These are phyloP conservation scores for Lachnellula hyalina DNA, from an alignment of 2,329 filamentous ascomycete genomes.

Conservation along the genomic window DNA sequence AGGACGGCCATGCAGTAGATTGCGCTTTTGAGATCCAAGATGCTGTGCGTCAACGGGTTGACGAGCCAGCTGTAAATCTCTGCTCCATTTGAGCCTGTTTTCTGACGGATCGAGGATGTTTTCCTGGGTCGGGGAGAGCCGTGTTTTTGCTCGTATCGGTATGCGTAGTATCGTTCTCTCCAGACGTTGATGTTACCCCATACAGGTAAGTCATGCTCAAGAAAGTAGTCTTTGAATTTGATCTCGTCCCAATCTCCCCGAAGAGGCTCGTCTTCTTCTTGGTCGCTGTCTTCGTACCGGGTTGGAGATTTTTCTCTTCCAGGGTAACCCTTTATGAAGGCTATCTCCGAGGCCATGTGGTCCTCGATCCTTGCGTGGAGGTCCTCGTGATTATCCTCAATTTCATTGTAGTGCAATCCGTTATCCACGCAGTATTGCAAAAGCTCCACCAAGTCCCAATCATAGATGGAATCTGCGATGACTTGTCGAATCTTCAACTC, in stretches of 20 bases:
- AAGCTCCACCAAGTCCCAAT: neutral
- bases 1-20: conserved; percentile 2
- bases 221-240: neutral
- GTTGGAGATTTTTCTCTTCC: neutral
- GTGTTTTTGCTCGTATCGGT: neutral
- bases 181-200: neutral
- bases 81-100: neutral
- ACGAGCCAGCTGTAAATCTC: conserved; percentile 2
- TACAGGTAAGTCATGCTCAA: neutral
- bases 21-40: conserved; percentile 1
- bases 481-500: neutral
- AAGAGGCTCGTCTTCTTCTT: neutral
- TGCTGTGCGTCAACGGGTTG: neutral
- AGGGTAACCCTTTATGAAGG: neutral
- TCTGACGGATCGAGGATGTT: neutral
- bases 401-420: neutral
- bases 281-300: neutral
- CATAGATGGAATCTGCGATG: neutral
- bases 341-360: neutral
- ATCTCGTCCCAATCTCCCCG: neutral
- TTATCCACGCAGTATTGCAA: neutral
- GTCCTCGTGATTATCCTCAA: neutral
- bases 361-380: neutral
- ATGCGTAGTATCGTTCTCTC: conserved; percentile 6
- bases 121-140: neutral